phyloP scores from a whole-genome alignment of 2,329 filamentous ascomycete genomes.

The Periconia sp. region DNA sequence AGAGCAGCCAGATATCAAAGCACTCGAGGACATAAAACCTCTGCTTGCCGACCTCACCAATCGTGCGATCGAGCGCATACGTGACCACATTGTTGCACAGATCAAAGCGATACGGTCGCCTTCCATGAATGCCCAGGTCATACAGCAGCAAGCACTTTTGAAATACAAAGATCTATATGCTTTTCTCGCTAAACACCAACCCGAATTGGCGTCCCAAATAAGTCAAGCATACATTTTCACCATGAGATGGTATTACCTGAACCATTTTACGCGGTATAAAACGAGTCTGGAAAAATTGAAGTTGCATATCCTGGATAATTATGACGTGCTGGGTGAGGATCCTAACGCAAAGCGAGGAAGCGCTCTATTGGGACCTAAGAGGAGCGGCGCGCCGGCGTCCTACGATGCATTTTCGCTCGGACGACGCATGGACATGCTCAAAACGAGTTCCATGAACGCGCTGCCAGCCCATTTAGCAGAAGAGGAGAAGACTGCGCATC shows the following conservation, averaged over 20 bases:
- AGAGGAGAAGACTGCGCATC: constrained; percentile 82
- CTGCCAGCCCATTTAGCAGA: constrained; percentile 88
- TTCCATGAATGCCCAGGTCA: constrained; percentile 94
- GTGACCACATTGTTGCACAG: constrained; percentile 91
- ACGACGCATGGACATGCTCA: constrained; percentile 79
- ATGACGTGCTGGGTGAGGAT: constrained; percentile 81
- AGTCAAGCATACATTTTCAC: constrained; percentile 94
- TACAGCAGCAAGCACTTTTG: constrained; percentile 90
- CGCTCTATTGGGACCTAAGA: constrained; percentile 28
- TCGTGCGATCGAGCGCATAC: constrained; percentile 90
- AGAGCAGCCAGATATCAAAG: constrained; percentile 65
- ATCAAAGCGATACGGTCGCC: constrained; percentile 93
- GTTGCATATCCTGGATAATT: constrained; percentile 78
- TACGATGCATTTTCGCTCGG: constrained; percentile 91
- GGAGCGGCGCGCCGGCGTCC: constrained; percentile 53
- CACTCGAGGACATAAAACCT: constrained; percentile 79
- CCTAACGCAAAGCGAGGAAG: constrained; percentile 65
- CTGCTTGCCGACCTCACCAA: constrained; percentile 80
- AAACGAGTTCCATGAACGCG: constrained; percentile 70
- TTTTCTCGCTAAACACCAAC: constrained; percentile 81
- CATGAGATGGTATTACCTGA: constrained; percentile 97
- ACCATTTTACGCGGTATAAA: constrained; percentile 86
- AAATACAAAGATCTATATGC: constrained; percentile 84
- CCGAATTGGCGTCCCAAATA: constrained; percentile 85
- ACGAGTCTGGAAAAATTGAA: constrained; percentile 82